Base-by-base conservation (phyloP, 1,284 basidiomycete species). In the Psilocybe mexicana region DNA sequence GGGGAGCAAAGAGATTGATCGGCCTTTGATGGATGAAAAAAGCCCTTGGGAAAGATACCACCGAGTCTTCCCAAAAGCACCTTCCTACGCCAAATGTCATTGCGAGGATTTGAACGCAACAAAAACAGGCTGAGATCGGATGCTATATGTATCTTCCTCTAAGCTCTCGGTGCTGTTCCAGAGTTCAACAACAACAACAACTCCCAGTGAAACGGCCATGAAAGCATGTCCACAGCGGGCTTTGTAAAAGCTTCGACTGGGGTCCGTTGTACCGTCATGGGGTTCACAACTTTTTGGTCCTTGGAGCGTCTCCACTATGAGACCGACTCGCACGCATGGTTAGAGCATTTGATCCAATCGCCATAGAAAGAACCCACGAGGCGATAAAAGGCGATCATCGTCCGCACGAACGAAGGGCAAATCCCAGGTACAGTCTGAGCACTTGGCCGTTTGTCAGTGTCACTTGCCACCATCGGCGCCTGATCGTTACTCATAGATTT, bases 281-380 rank as follows among this genome's bases (percentile, higher is more conserved):
- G 38, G n/a, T 36, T 12, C 12, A 36, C 7, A 12, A 12, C 30
- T 1, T 33, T 33, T 33, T 0, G 12, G 35, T 6, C 7, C 25
- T 50, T 23, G 43, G 25, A 24, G 42, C 40, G 33, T 52, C 45
- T 30, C 52, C 42, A 52, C 51, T 46, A 54, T 26, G 51, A 40
- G 43, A 26, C 55, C 48, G 48, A 52, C 56, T 61, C 59, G 59
- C 60, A 61, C 60, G 60, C 53, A 28, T 35, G 47, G 44, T 50
- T 36, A 43, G 50, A 51, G 30, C 38, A 43, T 61, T 40, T 61
- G 59, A 61, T 61, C 48, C 23, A 43, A 44, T 14, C 38, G 12
- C 43, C 49, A 55, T 23, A 57, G 52, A 48, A 49, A 18, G 18
- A 18, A 18, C 48, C 52, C 35, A 26, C 40, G 54, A 18, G 50